Evolutionary conservation across 352 stramenopile genomes (phyloP), one percentile per base, ranked within the genome.

Genomic region (Phytophthora citrophthora): DNA sequence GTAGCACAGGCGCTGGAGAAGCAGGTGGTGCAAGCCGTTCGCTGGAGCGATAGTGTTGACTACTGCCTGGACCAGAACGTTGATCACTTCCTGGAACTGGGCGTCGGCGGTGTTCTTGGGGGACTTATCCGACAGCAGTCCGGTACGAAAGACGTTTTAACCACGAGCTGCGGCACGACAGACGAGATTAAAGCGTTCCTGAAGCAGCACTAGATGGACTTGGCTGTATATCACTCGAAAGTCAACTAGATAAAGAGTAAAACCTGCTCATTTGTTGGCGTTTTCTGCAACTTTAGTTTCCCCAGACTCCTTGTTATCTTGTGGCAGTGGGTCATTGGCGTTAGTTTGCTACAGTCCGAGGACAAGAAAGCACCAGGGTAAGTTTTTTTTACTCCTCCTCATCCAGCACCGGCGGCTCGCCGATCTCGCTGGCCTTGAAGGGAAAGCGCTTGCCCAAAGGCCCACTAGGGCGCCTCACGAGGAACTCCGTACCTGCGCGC

Each of bases 1-100:
- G 76, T 96, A 38, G 61, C 66, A 20, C 69, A 75, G 13, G 66
- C 72, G 31, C 64, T 94, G 41, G 73, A 75, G 54, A 32, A 79
- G 52, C 88, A 96, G 67, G 78, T 95, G 34, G 75, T 86, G 27
- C 53, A 66, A 1, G 76, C 86, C 27, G 88, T 96, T 36, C 76
- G 69, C 27, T 96, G 88, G 88, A 93, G 84, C 49, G 72, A 91
- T 46, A 93, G 84, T 60, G 68, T 96, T n/a, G 85, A 93, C 39
- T 84, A 76, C 20, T 91, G 83, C 40, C n/a, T 91, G 27, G 72
- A 58, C n/a, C 54, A 77, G 3, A 69, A 70, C 15, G 68, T 82
- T 24, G 54, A 38, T 27, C 61, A 73, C 24, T 96, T 96, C 47
- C 26, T 96, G 3, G 88, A 96, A 47, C 36, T 93, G 15, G 88